phyloP scores from a whole-genome alignment of 2,329 filamentous ascomycete species.

The Sporothrix pseudoabietina region DNA sequence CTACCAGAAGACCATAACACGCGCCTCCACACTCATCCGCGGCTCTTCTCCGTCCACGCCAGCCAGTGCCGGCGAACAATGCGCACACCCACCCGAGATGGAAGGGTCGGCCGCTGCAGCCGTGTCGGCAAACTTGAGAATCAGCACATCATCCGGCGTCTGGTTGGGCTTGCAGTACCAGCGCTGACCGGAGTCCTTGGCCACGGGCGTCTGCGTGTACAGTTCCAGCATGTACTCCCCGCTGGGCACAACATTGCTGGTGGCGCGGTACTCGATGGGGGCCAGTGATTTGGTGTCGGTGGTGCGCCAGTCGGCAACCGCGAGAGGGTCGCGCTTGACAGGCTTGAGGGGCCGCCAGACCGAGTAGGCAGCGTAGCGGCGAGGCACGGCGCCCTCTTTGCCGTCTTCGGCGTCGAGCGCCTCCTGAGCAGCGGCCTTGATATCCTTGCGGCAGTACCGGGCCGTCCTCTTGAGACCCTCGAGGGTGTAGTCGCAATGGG shows the following conservation, averaged over 20 bases:
- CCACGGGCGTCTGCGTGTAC: conserved; percentile 13
- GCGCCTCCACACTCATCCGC: conserved; percentile 24
- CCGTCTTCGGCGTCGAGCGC: conserved; percentile 22
- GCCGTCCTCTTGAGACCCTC: conserved; percentile 14
- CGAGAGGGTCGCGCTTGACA: conserved; percentile 17
- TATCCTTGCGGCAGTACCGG: conserved; percentile 24
- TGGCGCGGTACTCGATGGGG: conserved; percentile 26
- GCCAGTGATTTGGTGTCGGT: neutral
- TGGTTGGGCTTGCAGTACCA: conserved; percentile 28
- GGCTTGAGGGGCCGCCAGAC: conserved; percentile 22
- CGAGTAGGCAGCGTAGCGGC: conserved; percentile 20
- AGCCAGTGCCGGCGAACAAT: conserved; percentile 19
- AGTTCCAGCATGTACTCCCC: conserved; percentile 28
- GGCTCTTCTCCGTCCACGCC: conserved; percentile 17
- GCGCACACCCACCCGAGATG: conserved; percentile 17
- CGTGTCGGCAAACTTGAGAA: conserved; percentile 28
- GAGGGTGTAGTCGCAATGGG: conserved; percentile 23
- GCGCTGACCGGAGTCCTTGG: conserved; percentile 18
- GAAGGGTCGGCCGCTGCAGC: neutral
- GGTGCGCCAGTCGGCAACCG: conserved; percentile 23
- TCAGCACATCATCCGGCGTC: conserved; percentile 21
- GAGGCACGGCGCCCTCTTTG: neutral
- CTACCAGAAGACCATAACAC: conserved; percentile 22
- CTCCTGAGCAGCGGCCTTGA: conserved; percentile 8
- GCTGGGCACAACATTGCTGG: conserved; percentile 22